Evolutionary conservation across 2,329 filamentous ascomycete species (phyloP).

Genomic region (Alternaria ethzedia): DNA sequence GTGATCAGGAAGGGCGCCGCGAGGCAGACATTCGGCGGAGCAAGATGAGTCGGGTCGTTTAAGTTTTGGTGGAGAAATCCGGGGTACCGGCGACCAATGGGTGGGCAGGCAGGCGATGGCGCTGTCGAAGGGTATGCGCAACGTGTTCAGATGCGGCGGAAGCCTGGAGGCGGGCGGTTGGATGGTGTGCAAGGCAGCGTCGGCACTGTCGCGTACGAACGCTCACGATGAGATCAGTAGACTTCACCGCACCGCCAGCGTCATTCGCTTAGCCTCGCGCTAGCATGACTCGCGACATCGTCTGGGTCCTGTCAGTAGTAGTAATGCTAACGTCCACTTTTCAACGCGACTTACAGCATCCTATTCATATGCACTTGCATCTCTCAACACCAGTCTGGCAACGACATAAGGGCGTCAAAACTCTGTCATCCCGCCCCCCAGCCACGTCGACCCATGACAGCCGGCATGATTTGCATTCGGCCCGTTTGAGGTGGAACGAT

Average conservation of each 20-base stretch:
- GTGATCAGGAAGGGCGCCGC: constrained; percentile 7
- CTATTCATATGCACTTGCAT: neutral
- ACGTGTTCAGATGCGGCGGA: neutral
- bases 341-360: neutral
- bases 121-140: neutral
- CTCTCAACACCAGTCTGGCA: neutral
- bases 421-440: neutral
- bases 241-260: constrained; percentile 16
- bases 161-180: neutral
- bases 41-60: constrained; percentile 3
- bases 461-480: neutral
- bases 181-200: neutral
- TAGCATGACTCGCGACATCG: constrained; percentile 17
- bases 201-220: constrained; percentile 12
- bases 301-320: constrained; percentile 3
- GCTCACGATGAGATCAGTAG: constrained; percentile 20
- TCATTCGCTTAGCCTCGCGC: constrained; percentile 12
- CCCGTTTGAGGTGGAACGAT: constrained; percentile 10
- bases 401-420: neutral
- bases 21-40: constrained; percentile 6
- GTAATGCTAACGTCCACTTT: constrained; percentile 6
- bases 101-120: neutral
- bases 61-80: constrained; percentile 9
- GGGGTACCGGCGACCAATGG: constrained; percentile 1
- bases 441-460: neutral